A percentile compares a stretch with the other conserved stretches of the same genome.
Conservation (phyloP, 305 asterid species). For the Solanum hybrid region DNA sequence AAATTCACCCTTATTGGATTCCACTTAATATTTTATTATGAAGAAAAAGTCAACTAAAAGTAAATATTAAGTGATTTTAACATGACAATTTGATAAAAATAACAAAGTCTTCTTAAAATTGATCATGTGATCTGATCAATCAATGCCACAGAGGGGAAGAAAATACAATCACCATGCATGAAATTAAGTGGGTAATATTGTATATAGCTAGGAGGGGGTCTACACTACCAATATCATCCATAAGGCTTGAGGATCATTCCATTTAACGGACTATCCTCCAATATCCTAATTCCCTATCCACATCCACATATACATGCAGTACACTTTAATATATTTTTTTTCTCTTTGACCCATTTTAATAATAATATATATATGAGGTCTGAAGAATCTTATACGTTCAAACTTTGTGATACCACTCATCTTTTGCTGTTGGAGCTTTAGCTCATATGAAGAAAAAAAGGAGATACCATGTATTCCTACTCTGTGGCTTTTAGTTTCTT, state of each 20-base stretch:
- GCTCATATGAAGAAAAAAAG: background rate
- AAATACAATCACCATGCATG: no score
- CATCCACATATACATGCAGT: background rate
- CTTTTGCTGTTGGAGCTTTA: background rate
- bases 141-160: background rate
- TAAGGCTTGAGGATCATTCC: background rate
- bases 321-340: background rate
- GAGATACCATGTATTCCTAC: background rate
- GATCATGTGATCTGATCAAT: no score
- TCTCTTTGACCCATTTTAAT: background rate
- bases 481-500: background rate
- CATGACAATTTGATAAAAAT: no score
- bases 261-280: background rate
- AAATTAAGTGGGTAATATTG: no score
- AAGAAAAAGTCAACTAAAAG: background rate
- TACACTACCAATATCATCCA: background rate
- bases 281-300: background rate
- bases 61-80: no score
- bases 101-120: no score
- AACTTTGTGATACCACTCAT: background rate
- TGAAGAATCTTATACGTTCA: constrained; percentile 25
- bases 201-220: background rate
- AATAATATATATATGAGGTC: background rate
- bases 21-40: background rate
- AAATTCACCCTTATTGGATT: no score